phyloP scores from a whole-genome alignment of 192 early-diverging fungal genomes.

The Podila verticillata region DNA sequence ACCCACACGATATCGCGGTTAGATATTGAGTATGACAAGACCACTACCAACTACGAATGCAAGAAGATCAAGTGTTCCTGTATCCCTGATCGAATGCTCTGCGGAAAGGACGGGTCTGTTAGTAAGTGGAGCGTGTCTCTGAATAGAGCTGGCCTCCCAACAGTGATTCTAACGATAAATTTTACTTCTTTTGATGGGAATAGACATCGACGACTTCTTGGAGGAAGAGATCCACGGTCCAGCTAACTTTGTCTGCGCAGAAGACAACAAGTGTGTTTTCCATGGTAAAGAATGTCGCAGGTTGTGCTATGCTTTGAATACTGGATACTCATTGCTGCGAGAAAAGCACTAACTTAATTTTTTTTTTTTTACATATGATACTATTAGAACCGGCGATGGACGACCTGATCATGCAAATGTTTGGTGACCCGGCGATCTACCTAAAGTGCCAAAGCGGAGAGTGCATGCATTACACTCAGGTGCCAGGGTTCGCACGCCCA shows the following conservation, averaged over 20 bases:
- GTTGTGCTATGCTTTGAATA: not conserved
- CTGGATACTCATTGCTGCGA: too few species aligned
- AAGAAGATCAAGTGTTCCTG: constrained; percentile 77
- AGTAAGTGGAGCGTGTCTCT: constrained; percentile 44
- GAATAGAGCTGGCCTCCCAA: too few species aligned
- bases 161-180: not conserved
- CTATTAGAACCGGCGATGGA: constrained; percentile 83
- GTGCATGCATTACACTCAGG: constrained; percentile 86
- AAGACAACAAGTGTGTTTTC: constrained; percentile 60
- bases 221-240: constrained; percentile 81
- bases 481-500: constrained; percentile 76
- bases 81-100: constrained; percentile 76
- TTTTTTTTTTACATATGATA: not conserved
- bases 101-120: constrained; percentile 77
- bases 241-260: constrained; percentile 64
- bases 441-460: constrained; percentile 84
- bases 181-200: not conserved
- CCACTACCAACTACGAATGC: constrained; percentile 71
- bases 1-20: not conserved
- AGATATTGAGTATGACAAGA: constrained; percentile 54
- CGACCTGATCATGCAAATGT: constrained; percentile 77
- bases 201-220: constrained; percentile 78
- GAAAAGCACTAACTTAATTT: not conserved
- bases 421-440: constrained; percentile 88
- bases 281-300: not conserved